phyloP scores from a whole-genome alignment of 768 basidiomycete genomes.

The Trametes elegans region DNA sequence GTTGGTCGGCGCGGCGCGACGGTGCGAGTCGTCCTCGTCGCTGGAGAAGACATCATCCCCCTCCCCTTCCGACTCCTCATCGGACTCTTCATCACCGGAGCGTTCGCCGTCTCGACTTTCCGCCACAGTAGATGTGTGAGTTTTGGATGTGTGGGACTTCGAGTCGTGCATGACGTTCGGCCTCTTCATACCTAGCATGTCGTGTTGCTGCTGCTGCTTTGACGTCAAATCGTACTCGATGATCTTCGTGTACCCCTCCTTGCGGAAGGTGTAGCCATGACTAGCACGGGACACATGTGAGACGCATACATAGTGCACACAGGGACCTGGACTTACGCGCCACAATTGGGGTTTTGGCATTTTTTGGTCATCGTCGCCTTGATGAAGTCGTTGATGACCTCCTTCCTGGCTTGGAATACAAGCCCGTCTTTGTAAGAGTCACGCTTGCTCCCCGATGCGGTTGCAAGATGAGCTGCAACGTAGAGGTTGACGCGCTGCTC shows the following conservation, averaged over 20 bases:
- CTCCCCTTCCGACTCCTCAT: slow-evolving; percentile 47
- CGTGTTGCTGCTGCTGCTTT: slow-evolving; percentile 70
- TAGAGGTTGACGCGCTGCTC: slow-evolving; percentile 62
- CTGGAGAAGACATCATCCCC: slow-evolving; percentile 51
- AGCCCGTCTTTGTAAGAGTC: slow-evolving; percentile 88
- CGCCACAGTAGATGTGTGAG: not conserved
- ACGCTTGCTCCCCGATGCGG: slow-evolving; percentile 54
- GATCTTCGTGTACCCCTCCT: slow-evolving; percentile 91
- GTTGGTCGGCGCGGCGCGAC: slow-evolving; percentile 16
- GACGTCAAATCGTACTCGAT: slow-evolving; percentile 86
- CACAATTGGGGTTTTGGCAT: slow-evolving; percentile 77
- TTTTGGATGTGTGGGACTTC: slow-evolving; percentile 13
- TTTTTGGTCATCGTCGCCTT: slow-evolving; percentile 64
- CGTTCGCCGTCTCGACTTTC: slow-evolving; percentile 30
- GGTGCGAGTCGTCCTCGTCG: slow-evolving; percentile 40
- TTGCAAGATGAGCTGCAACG: slow-evolving; percentile 49
- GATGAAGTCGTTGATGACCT: slow-evolving; percentile 78
- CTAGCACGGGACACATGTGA: slow-evolving; percentile 37
- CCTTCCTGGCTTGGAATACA: slow-evolving; percentile 85
- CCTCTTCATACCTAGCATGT: slow-evolving; percentile 54
- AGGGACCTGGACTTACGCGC: slow-evolving; percentile 51
- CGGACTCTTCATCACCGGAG: slow-evolving; percentile 47
- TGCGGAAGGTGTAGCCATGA: slow-evolving; percentile 82
- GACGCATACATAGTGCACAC: not conserved
- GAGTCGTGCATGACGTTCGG: slow-evolving; percentile 69